These are phyloP conservation scores for Naganishia liquefaciens DNA, from an alignment of 1,284 basidiomycete genomes.

Conservation along the genomic window DNA sequence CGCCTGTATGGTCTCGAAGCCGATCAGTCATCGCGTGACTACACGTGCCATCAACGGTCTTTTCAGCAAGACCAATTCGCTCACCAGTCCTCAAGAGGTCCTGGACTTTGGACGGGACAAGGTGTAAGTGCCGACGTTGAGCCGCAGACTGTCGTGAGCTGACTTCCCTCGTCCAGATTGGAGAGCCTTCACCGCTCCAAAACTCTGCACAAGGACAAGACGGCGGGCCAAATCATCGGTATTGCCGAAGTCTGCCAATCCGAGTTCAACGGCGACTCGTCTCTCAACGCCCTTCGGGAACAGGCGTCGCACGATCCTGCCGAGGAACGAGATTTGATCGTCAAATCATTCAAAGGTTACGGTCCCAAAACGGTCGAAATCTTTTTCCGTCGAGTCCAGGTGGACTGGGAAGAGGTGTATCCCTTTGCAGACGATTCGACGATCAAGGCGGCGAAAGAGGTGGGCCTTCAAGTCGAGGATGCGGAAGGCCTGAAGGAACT, in stretches of 20 bases:
- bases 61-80: background rate
- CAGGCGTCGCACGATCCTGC: slow-evolving; percentile 9
- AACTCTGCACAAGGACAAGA: slow-evolving; percentile 25
- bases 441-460: slow-evolving; percentile 10
- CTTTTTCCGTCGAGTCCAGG: slow-evolving; percentile 21
- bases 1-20: slow-evolving; percentile 25
- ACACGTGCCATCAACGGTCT: slow-evolving; percentile 22
- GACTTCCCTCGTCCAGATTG: background rate
- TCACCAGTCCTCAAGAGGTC: slow-evolving; percentile 9
- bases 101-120: slow-evolving; percentile 19
- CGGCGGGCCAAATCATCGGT: slow-evolving; percentile 14
- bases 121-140: slow-evolving; percentile 2
- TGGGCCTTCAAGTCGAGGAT: slow-evolving; percentile 9
- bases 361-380: slow-evolving; percentile 27
- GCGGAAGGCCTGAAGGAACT: slow-evolving; percentile 7
- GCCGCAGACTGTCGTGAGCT: background rate
- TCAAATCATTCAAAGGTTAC: slow-evolving; percentile 26
- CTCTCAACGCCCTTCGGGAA: slow-evolving; percentile 1
- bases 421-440: slow-evolving; percentile 21
- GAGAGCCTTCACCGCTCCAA: slow-evolving; percentile 23
- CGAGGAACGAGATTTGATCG: slow-evolving; percentile 12
- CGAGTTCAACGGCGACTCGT: background rate
- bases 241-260: slow-evolving; percentile 20
- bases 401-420: slow-evolving; percentile 22
- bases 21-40: slow-evolving; percentile 12